These are phyloP conservation scores for Fraxinus ornus DNA, from an alignment of 305 asterid genomes.

Conservation along the genomic window DNA sequence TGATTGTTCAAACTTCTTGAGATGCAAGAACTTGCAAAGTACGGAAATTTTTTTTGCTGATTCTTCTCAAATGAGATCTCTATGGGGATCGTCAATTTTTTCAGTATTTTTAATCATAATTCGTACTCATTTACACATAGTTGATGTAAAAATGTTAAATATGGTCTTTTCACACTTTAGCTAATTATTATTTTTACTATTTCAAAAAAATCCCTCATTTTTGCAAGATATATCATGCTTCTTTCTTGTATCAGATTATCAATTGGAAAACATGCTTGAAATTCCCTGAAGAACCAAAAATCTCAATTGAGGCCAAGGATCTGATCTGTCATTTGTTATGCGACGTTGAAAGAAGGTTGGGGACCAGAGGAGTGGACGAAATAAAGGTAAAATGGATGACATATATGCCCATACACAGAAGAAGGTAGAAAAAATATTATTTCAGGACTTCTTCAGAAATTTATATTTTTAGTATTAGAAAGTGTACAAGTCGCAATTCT, in stretches of 20 bases:
- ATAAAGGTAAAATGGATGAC: conserved; percentile 57
- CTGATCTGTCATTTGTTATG: conserved; percentile 80
- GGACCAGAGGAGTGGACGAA: conserved; percentile 90
- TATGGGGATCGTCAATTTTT: neutral
- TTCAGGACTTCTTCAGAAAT: neutral
- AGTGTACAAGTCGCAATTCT: neutral
- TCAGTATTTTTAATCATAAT: neutral
- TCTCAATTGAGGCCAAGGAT: conserved; percentile 87
- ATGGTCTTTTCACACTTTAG: neutral
- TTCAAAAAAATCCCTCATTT: neutral
- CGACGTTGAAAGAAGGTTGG: conserved; percentile 85
- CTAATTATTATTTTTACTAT: neutral
- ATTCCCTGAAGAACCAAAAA: conserved; percentile 88
- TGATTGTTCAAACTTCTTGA: neutral
- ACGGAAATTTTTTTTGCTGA: neutral
- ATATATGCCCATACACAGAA: neutral
- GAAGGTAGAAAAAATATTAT: neutral
- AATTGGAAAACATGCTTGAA: conserved; percentile 87
- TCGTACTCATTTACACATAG: neutral
- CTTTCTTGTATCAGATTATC: conserved; percentile 41
- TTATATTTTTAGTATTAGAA: neutral
- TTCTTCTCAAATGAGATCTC: neutral
- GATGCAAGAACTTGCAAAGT: neutral
- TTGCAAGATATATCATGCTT: neutral
- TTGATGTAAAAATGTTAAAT: neutral